These are phyloP conservation scores for Barnettozyma sucrosica DNA, from an alignment of 805 yeast species.

Conservation along the genomic window DNA sequence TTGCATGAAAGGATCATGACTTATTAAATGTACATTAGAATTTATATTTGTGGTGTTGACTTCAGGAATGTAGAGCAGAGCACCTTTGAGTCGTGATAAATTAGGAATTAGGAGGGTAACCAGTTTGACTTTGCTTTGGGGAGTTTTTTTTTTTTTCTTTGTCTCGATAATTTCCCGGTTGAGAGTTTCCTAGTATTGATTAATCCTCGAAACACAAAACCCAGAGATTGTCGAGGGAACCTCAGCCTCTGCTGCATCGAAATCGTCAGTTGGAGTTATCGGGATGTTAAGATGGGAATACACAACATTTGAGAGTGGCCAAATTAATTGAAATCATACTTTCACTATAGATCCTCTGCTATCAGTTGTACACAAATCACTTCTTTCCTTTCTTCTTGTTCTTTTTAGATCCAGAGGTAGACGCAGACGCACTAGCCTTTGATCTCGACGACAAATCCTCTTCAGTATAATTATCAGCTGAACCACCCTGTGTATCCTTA, in stretches of 20 bases:
- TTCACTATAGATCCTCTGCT: too few species aligned
- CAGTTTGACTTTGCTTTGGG: too few species aligned
- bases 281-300: too few species aligned
- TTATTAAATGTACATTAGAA: conserved; percentile 7
- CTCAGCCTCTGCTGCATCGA: too few species aligned
- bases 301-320: too few species aligned
- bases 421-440: conserved; percentile 6
- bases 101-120: neutral
- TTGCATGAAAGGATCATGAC: conserved; percentile 44
- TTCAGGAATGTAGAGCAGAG: neutral
- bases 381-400: conserved; percentile 22
- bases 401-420: conserved; percentile 11
- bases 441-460: conserved; percentile 22
- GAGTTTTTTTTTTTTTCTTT: too few species aligned
- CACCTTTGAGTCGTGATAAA: neutral
- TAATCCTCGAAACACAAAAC: too few species aligned
- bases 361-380: too few species aligned
- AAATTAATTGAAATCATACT: neutral
- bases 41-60: neutral
- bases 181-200: too few species aligned
- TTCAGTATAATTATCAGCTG: conserved; percentile 42
- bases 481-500: conserved; percentile 57
- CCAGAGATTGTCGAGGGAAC: too few species aligned
- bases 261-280: too few species aligned
- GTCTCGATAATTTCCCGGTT: too few species aligned